Percentiles rank a stretch among this genome's conserved stretches.
These are phyloP conservation scores for Scalesia atractyloides DNA, from an alignment of 129 eudicot species.

Conservation along the genomic window DNA sequence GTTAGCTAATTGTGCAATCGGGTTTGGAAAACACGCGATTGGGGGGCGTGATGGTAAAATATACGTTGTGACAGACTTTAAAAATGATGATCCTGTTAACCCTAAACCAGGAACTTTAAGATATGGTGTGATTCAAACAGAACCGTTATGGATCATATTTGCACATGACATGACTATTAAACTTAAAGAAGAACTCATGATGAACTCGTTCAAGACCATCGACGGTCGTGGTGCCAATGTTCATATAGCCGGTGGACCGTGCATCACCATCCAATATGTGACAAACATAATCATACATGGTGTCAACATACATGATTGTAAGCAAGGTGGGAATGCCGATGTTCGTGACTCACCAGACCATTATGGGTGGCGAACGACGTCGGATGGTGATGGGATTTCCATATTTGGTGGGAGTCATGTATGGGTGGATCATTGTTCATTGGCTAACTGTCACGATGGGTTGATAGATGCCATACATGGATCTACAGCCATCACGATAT, in stretches of 20 bases:
- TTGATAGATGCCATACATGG: constrained; percentile 72
- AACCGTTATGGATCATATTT: constrained; percentile 77
- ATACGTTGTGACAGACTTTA: constrained; percentile 61
- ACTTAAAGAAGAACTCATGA: constrained; percentile 59
- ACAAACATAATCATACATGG: constrained; percentile 17
- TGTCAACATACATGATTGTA: constrained; percentile 61
- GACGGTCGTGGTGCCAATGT: constrained; percentile 73
- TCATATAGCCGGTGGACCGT: constrained; percentile 72
- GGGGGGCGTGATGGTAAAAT: constrained; percentile 68
- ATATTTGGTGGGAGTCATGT: constrained; percentile 67
- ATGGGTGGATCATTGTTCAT: constrained; percentile 82
- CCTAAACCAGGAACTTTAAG: constrained; percentile 70
- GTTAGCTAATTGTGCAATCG: constrained; percentile 72
- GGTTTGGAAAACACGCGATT: constrained; percentile 67
- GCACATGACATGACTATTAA: constrained; percentile 63
- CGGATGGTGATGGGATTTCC: constrained; percentile 62
- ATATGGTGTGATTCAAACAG: constrained; percentile 59
- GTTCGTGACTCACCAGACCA: constrained; percentile 77
- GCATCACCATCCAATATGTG: constrained; percentile 64
- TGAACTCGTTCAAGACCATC: constrained; percentile 78
- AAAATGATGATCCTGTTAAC: constrained; percentile 57
- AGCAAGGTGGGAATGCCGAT: constrained; percentile 59
- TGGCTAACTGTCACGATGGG: constrained; percentile 72
- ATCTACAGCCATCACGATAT: constrained; percentile 67
- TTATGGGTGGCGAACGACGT: constrained; percentile 41